Conservation (phyloP, 805 yeast genomes). For the Pichia californica region DNA sequence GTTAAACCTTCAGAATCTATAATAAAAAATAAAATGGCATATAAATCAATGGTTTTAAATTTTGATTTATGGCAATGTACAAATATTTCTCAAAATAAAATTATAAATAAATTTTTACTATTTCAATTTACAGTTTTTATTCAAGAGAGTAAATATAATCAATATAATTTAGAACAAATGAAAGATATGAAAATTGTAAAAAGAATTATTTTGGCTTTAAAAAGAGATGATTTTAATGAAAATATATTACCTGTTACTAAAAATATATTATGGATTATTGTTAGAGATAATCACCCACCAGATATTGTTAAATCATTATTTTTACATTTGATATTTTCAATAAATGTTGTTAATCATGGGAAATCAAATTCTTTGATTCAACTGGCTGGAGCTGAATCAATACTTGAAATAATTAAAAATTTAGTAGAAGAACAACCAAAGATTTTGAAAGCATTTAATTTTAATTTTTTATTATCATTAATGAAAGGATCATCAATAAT, state of each 20-base stretch:
- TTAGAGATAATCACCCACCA: slow-evolving; percentile 44
- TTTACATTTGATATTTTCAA: slow-evolving; percentile 44
- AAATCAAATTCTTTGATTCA: slow-evolving; percentile 17
- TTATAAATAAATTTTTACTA: slow-evolving; percentile 45
- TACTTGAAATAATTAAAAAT: slow-evolving; percentile 33
- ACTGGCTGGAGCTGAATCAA: slow-evolving; percentile 28
- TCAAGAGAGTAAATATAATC: slow-evolving; percentile 43
- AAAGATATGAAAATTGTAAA: slow-evolving; percentile 42
- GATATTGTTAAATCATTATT: slow-evolving; percentile 50
- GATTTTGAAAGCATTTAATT: slow-evolving; percentile 48
- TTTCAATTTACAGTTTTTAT: slow-evolving; percentile 54
- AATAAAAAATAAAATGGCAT: slow-evolving; percentile 50
- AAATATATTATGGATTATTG: slow-evolving; percentile 34
- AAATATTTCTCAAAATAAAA: slow-evolving; percentile 23
- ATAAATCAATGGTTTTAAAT: slow-evolving; percentile 53
- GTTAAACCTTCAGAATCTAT: slow-evolving; percentile 48
- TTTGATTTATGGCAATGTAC: slow-evolving; percentile 49
- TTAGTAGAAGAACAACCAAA: slow-evolving; percentile 34
- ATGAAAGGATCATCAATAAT: slow-evolving; percentile 36
- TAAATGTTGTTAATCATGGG: slow-evolving; percentile 24
- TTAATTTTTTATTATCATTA: slow-evolving; percentile 59
- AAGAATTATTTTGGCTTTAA: slow-evolving; percentile 44
- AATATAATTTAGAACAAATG: slow-evolving; percentile 47
- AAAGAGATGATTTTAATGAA: slow-evolving; percentile 33
- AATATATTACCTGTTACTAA: slow-evolving; percentile 33